A percentile compares a stretch with the other conserved stretches of the same genome.
Conservation (phyloP, 2,329 filamentous ascomycete species). For the Pyrenophora tritici-repentis region DNA sequence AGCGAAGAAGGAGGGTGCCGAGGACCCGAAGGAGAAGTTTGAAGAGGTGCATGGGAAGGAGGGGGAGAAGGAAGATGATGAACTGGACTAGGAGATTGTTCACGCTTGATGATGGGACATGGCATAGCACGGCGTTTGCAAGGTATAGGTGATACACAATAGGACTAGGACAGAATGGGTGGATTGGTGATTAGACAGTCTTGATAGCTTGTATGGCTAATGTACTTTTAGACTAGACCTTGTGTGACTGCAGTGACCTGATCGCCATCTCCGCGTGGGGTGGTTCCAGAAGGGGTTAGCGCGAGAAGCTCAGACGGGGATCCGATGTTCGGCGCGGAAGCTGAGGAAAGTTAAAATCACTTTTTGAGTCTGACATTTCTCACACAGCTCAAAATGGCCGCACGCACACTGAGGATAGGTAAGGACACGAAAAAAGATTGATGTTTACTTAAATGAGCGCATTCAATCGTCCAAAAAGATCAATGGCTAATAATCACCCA, state of each 20-base stretch:
- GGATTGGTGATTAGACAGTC: too few relatives aligned
- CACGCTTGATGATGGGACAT: background rate
- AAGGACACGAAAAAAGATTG: background rate
- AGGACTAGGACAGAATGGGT: background rate
- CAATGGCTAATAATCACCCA: constrained; percentile 4
- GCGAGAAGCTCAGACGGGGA: constrained; percentile 8
- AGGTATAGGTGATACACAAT: background rate
- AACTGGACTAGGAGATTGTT: constrained; percentile 19
- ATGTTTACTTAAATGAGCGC: background rate
- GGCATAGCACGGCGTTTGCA: constrained; percentile 8
- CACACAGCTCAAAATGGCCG: constrained; percentile 35
- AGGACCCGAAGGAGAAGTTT: constrained; percentile 31
- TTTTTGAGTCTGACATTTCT: background rate
- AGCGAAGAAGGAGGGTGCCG: constrained; percentile 31
- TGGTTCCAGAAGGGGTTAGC: background rate
- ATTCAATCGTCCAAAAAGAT: background rate
- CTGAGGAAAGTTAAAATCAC: constrained; percentile 21
- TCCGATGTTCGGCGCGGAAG: constrained; percentile 18
- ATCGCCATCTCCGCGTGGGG: too few relatives aligned
- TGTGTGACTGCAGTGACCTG: too few relatives aligned
- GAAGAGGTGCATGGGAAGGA: constrained; percentile 26
- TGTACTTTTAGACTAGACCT: too few relatives aligned
- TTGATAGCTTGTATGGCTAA: too few relatives aligned
- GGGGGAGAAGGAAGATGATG: constrained; percentile 16
- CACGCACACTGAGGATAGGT: constrained; percentile 41